Percentiles rank a stretch among this genome's conserved stretches.
Conservation (phyloP, 305 asterid species). For the Lippia alba region DNA sequence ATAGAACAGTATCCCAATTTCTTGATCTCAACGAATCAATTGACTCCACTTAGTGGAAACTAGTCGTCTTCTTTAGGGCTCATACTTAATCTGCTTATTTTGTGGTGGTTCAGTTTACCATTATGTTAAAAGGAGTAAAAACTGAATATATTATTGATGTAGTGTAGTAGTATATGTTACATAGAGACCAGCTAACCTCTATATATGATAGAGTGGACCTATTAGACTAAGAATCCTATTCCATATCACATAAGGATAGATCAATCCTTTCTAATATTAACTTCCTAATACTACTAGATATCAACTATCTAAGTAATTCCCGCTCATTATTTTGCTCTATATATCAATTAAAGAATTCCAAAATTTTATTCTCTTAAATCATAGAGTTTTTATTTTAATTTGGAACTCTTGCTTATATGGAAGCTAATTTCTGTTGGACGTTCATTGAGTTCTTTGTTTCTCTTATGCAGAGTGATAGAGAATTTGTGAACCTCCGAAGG, state of each 20-base stretch:
- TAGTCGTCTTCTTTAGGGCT: slow-evolving; percentile 15
- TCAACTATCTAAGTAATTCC: too few relatives aligned
- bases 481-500: slow-evolving; percentile 83
- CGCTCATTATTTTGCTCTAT: slow-evolving; percentile 8
- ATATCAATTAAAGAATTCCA: neutral
- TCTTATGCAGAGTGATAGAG: slow-evolving; percentile 59
- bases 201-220: too few relatives aligned
- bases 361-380: slow-evolving; percentile 4
- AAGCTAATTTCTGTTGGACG: slow-evolving; percentile 17
- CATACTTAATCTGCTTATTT: slow-evolving; percentile 5
- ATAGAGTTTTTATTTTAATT: slow-evolving; percentile 19
- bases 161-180: too few relatives aligned
- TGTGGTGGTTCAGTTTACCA: slow-evolving; percentile 2
- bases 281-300: too few relatives aligned
- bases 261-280: too few relatives aligned
- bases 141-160: too few relatives aligned
- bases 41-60: slow-evolving; percentile 15
- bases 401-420: slow-evolving; percentile 30
- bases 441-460: slow-evolving; percentile 27
- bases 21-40: neutral
- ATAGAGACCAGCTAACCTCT: too few relatives aligned
- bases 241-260: too few relatives aligned
- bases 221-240: too few relatives aligned
- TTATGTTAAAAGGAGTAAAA: too few relatives aligned
- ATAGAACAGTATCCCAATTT: neutral